phyloP scores from a whole-genome alignment of 768 basidiomycete species.

The Sporobolomyces pararoseus region DNA sequence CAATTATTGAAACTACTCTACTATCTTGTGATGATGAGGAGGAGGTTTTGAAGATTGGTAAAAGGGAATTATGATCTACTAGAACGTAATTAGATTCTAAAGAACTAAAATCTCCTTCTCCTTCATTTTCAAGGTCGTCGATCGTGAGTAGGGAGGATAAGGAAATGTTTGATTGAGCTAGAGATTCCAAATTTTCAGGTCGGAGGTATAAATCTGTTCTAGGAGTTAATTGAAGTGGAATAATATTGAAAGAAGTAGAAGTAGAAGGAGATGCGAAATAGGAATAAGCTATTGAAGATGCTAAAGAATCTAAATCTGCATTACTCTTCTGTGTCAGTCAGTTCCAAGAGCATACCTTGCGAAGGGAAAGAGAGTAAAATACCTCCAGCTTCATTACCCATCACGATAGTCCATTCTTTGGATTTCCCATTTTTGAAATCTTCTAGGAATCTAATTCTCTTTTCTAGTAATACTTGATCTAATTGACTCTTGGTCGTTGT shows the following conservation, averaged over 20 bases:
- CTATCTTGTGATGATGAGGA: conserved; percentile 46
- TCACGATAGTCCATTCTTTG: conserved; percentile 72
- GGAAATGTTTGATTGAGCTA: conserved; percentile 60
- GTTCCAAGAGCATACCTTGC: neutral
- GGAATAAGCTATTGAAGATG: conserved; percentile 77
- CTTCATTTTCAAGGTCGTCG: too few relatives aligned
- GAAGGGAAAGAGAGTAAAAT: conserved; percentile 9
- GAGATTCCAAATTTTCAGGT: conserved; percentile 77
- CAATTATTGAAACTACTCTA: conserved; percentile 71
- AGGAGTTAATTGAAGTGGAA: conserved; percentile 70
- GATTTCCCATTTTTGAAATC: conserved; percentile 55
- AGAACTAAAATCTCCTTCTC: too few relatives aligned
- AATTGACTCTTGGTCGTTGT: neutral
- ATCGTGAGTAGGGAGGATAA: conserved; percentile 62
- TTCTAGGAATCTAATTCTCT: conserved; percentile 61
- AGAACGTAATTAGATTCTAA: conserved; percentile 61
- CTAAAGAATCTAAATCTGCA: conserved; percentile 85
- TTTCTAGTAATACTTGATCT: neutral
- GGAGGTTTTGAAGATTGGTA: conserved; percentile 49
- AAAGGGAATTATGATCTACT: conserved; percentile 87
- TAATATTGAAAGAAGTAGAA: neutral
- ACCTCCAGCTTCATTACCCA: conserved; percentile 97
- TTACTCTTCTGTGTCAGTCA: neutral
- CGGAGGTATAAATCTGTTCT: conserved; percentile 70
- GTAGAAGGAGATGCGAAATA: conserved; percentile 63